These are phyloP conservation scores for Irpex sp. DNA, from an alignment of 1,284 basidiomycete species.

Conservation along the genomic window DNA sequence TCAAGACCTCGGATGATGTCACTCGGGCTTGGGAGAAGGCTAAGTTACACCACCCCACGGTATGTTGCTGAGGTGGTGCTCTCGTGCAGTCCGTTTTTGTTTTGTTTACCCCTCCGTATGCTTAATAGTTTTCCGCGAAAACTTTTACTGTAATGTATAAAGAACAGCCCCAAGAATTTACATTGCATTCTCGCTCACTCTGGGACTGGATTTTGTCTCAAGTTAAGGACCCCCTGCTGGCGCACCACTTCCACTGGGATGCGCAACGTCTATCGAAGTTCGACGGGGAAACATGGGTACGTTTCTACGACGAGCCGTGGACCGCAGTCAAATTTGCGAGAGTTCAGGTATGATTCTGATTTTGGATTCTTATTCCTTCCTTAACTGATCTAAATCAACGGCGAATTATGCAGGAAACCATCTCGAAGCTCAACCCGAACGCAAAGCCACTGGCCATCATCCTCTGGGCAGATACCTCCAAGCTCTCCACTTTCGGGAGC, in stretches of 20 bases:
- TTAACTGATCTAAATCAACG: too few species aligned
- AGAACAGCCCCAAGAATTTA: slow-evolving; percentile 22
- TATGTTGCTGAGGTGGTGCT: not conserved
- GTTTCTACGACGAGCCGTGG: slow-evolving; percentile 28
- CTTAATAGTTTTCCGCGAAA: slow-evolving; percentile 13
- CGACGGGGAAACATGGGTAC: slow-evolving; percentile 19
- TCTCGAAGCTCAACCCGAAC: slow-evolving; percentile 17
- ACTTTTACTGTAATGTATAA: slow-evolving; percentile 22
- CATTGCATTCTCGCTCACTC: slow-evolving; percentile 15
- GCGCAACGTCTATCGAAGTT: slow-evolving; percentile 20
- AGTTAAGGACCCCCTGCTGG: slow-evolving; percentile 20
- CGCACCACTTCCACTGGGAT: slow-evolving; percentile 26
- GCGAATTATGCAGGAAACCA: too few species aligned
- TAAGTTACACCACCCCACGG: not conserved
- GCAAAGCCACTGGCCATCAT: slow-evolving; percentile 24
- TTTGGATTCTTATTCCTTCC: too few species aligned
- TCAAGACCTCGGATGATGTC: not conserved
- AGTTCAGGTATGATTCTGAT: slow-evolving; percentile 29
- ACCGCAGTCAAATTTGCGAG: slow-evolving; percentile 22
- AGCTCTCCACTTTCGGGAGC: slow-evolving; percentile 39
- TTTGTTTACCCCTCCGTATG: not conserved
- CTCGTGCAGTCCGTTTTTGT: not conserved
- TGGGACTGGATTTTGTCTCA: slow-evolving; percentile 26
- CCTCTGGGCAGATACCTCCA: slow-evolving; percentile 43
- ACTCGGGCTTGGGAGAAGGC: slow-evolving; percentile 1